Conservation (phyloP, 805 yeast species). For the Diddensiella transvaalensis region DNA sequence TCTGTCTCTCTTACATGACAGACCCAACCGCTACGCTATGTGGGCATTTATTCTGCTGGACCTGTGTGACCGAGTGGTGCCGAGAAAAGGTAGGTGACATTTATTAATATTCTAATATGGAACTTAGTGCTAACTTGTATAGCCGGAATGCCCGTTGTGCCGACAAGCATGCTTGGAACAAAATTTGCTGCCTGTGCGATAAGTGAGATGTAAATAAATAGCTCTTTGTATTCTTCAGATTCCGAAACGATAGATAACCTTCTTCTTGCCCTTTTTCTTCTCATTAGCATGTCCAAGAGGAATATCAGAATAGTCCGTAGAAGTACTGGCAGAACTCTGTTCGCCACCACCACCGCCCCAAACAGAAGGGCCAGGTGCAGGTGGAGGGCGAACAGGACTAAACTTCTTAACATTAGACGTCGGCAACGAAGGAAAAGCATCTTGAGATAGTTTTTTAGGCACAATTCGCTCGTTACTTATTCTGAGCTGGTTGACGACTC, state of each 20-base stretch:
- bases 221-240: slow-evolving; percentile 26
- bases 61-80: slow-evolving; percentile 85
- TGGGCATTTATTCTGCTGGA: slow-evolving; percentile 94
- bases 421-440: slow-evolving; percentile 48
- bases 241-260: slow-evolving; percentile 51
- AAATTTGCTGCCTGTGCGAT: slow-evolving; percentile 55
- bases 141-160: slow-evolving; percentile 87
- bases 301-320: slow-evolving; percentile 5
- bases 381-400: slow-evolving; percentile 38
- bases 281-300: slow-evolving; percentile 20
- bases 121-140: background rate
- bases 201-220: background rate
- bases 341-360: slow-evolving; percentile 14
- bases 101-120: background rate
- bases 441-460: slow-evolving; percentile 12
- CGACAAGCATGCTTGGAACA: slow-evolving; percentile 65
- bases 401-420: slow-evolving; percentile 36
- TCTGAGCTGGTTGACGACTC: slow-evolving; percentile 11
- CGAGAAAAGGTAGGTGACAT: slow-evolving; percentile 48
- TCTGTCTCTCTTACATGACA: slow-evolving; percentile 75
- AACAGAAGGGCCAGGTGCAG: slow-evolving; percentile 15
- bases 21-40: slow-evolving; percentile 85
- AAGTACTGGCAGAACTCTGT: background rate
- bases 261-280: slow-evolving; percentile 45
- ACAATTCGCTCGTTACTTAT: slow-evolving; percentile 10